Evolutionary conservation across 208 protist genomes (phyloP).

Genomic region (Crithidia fasciculata): DNA sequence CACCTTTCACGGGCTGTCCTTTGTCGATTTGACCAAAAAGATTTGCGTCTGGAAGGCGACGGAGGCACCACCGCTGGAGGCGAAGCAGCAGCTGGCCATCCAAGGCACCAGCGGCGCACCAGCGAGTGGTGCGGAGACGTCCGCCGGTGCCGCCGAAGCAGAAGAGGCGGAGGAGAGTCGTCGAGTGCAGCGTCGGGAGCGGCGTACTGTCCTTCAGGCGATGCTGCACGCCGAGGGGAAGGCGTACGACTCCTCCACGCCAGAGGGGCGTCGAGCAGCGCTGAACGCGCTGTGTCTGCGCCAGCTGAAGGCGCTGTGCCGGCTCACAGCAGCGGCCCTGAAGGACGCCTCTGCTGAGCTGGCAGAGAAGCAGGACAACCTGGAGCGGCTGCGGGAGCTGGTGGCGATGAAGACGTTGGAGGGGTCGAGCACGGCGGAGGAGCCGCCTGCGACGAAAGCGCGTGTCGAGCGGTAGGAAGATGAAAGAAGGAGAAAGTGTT

Average conservation of each 20-base stretch:
- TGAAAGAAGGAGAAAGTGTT: not conserved
- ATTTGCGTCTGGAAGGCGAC: slow-evolving; percentile 81
- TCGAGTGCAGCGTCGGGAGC: slow-evolving; percentile 33
- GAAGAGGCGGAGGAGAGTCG: slow-evolving; percentile 24
- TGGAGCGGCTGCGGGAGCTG: slow-evolving; percentile 26
- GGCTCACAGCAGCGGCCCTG: slow-evolving; percentile 50
- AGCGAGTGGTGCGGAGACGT: not conserved
- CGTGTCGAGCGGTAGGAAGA: not conserved
- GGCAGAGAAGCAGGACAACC: slow-evolving; percentile 35
- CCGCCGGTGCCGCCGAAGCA: not conserved
- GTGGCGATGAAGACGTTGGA: not conserved
- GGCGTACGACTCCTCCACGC: slow-evolving; percentile 24
- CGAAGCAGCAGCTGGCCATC: slow-evolving; percentile 71
- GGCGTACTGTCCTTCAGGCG: slow-evolving; percentile 48
- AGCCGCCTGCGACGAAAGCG: slow-evolving; percentile 3
- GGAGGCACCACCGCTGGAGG: slow-evolving; percentile 63
- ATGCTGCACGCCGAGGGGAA: slow-evolving; percentile 43
- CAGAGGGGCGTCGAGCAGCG: slow-evolving; percentile 35
- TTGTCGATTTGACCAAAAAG: slow-evolving; percentile 65
- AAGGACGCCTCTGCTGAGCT: slow-evolving; percentile 39
- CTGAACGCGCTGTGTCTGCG: slow-evolving; percentile 63
- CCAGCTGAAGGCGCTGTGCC: slow-evolving; percentile 68
- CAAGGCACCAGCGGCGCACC: not conserved
- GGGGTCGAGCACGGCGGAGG: not conserved
- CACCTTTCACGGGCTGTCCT: slow-evolving; percentile 76